Conservation (phyloP, 2,329 filamentous ascomycete genomes). For the Cryphonectria radicalis region DNA sequence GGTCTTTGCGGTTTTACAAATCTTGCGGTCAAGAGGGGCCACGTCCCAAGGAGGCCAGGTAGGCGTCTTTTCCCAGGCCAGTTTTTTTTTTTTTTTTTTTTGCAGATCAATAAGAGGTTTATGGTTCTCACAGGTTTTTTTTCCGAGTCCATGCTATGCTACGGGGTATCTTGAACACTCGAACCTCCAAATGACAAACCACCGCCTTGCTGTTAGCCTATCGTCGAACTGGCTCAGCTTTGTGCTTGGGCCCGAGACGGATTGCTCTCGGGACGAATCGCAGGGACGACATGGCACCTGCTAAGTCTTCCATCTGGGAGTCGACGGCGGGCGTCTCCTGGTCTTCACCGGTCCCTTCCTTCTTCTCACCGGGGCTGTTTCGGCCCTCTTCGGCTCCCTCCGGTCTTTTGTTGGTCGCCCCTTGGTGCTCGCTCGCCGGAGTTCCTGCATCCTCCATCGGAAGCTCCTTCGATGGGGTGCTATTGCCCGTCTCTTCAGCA, state of each 20-base stretch:
- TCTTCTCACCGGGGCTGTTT: constrained; percentile 50
- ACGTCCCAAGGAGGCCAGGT: constrained; percentile 15
- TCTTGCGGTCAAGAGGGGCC: constrained; percentile 19
- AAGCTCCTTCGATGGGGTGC: not conserved
- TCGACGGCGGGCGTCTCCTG: constrained; percentile 39
- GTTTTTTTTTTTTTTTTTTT: not conserved
- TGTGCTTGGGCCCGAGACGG: constrained; percentile 63
- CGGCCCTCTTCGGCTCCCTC: not conserved
- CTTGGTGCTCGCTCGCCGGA: not conserved
- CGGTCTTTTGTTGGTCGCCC: not conserved
- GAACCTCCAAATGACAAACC: constrained; percentile 4
- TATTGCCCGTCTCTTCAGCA: not conserved
- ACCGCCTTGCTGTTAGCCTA: constrained; percentile 34
- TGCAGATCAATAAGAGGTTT: constrained; percentile 27
- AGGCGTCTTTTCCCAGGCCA: constrained; percentile 12
- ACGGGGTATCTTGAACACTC: constrained; percentile 22
- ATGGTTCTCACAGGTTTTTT: constrained; percentile 23
- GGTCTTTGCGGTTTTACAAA: constrained; percentile 15
- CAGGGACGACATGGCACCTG: constrained; percentile 71
- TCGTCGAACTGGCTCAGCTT: constrained; percentile 56
- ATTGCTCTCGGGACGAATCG: constrained; percentile 72
- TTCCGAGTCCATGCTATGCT: constrained; percentile 5
- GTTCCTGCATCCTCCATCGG: not conserved
- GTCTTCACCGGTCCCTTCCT: constrained; percentile 49
- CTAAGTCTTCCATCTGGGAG: constrained; percentile 65